Evolutionary conservation across 768 basidiomycete species (phyloP).

Genomic region (Macrolepiota fuliginosa): DNA sequence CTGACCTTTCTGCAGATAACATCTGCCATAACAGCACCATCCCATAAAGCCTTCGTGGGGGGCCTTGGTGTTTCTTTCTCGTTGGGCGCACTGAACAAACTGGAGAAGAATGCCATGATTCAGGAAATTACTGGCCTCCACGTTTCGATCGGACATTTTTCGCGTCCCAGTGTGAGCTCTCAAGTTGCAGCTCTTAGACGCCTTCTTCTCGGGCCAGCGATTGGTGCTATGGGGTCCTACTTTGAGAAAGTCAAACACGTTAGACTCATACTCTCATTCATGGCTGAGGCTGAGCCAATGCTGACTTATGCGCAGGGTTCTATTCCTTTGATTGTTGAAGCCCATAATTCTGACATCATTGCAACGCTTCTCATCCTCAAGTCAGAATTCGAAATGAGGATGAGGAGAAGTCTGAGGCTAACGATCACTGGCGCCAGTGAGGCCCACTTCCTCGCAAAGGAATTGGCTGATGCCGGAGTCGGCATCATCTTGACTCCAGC

Average conservation of each 20-base stretch:
- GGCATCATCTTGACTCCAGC: conserved; percentile 51
- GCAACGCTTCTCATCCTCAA: conserved; percentile 73
- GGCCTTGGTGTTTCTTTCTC: conserved; percentile 72
- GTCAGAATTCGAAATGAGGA: conserved; percentile 51
- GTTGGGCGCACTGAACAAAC: conserved; percentile 53
- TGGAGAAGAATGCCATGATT: conserved; percentile 61
- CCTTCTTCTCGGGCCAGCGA: conserved; percentile 48
- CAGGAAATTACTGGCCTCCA: conserved; percentile 67
- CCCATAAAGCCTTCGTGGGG: conserved; percentile 46
- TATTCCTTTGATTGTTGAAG: conserved; percentile 74
- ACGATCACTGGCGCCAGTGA: conserved; percentile 68
- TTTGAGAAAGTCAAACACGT: conserved; percentile 47
- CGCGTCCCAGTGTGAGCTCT: conserved; percentile 67
- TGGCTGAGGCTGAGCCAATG: neutral
- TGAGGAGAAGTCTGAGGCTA: conserved; percentile 43
- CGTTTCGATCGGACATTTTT: conserved; percentile 51
- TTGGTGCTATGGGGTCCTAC: conserved; percentile 38
- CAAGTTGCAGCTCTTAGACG: conserved; percentile 73
- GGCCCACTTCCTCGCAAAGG: conserved; percentile 66
- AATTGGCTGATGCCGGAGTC: conserved; percentile 50
- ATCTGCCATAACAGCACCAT: conserved; percentile 61
- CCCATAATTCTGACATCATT: conserved; percentile 79
- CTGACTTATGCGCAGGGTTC: conserved; percentile 42
- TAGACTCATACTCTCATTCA: conserved; percentile 9
- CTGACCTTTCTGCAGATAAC: conserved; percentile 37